A percentile compares a stretch with the other conserved stretches of the same genome.
Evolutionary conservation across 2,329 filamentous ascomycete genomes (phyloP).

Genomic region (Neonectria magnoliae): DNA sequence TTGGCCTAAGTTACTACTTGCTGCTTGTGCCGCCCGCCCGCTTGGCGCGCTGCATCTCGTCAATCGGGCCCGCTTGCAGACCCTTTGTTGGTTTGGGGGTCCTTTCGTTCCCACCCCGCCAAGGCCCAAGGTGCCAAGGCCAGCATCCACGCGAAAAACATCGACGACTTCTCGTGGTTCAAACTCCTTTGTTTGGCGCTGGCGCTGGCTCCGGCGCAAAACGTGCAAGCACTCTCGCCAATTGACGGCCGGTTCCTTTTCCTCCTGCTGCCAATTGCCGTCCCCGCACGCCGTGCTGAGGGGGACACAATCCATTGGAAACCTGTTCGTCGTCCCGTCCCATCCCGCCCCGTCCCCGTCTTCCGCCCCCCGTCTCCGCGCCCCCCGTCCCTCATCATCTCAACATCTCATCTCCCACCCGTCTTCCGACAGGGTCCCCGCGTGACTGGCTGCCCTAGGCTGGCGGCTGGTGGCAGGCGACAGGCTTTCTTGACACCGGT

Average conservation of each 20-base stretch:
- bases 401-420: constrained; percentile 14
- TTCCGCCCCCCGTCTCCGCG: background rate
- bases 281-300: background rate
- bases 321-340: constrained; percentile 16
- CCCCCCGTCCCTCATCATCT: background rate
- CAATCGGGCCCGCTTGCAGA: constrained; percentile 42
- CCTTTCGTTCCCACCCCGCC: constrained; percentile 5
- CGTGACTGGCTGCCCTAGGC: constrained; percentile 21
- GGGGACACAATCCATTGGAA: background rate
- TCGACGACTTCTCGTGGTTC: background rate
- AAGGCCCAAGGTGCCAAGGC: background rate
- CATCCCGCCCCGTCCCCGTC: constrained; percentile 1
- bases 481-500: constrained; percentile 7
- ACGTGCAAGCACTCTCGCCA: background rate
- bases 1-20: background rate
- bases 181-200: background rate
- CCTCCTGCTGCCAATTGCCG: background rate
- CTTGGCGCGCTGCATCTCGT: constrained; percentile 40
- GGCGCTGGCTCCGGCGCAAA: background rate
- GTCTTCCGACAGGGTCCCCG: constrained; percentile 12
- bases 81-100: constrained; percentile 33
- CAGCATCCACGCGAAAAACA: background rate
- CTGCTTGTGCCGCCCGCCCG: constrained; percentile 23
- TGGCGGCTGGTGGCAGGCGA: background rate
- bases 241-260: background rate